phyloP scores from a whole-genome alignment of 1,284 basidiomycete genomes.

The Polyporus tsugae region DNA sequence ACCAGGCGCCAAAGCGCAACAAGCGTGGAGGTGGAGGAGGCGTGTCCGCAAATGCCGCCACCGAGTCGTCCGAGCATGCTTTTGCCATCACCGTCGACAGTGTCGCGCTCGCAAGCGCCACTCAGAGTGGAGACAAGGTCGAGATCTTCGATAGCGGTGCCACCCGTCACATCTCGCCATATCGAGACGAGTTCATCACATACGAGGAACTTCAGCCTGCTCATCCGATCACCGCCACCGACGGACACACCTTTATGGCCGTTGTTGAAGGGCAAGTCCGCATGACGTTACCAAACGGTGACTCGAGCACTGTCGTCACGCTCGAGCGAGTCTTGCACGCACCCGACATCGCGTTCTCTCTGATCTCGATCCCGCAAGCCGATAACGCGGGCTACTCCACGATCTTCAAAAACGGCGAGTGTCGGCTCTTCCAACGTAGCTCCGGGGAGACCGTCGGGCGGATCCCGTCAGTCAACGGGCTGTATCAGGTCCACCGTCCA shows the following conservation, averaged over 20 bases:
- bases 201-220: constrained; percentile 35
- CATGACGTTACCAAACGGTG: constrained; percentile 42
- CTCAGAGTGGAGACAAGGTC: not conserved
- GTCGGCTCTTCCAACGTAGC: constrained; percentile 32
- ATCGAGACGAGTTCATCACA: constrained; percentile 36
- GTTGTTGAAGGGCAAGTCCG: constrained; percentile 42
- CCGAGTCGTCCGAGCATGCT: constrained; percentile 16
- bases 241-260: constrained; percentile 43
- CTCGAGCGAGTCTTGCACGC: constrained; percentile 45
- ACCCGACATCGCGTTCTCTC: constrained; percentile 44
- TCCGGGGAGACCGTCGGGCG: constrained; percentile 30
- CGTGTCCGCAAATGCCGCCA: constrained; percentile 15
- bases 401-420: constrained; percentile 34
- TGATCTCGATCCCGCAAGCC: constrained; percentile 43
- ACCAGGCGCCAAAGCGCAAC: constrained; percentile 17
- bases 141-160: constrained; percentile 47
- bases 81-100: constrained; percentile 17
- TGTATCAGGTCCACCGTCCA: constrained; percentile 38
- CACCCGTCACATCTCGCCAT: constrained; percentile 46
- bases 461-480: constrained; percentile 38
- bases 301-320: constrained; percentile 33
- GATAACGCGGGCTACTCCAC: constrained; percentile 37
- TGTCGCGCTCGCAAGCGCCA: constrained; percentile 3
- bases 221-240: constrained; percentile 41
- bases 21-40: constrained; percentile 8